phyloP scores from a whole-genome alignment of 2,329 filamentous ascomycete genomes.

The Phialemoniopsis sp. region DNA sequence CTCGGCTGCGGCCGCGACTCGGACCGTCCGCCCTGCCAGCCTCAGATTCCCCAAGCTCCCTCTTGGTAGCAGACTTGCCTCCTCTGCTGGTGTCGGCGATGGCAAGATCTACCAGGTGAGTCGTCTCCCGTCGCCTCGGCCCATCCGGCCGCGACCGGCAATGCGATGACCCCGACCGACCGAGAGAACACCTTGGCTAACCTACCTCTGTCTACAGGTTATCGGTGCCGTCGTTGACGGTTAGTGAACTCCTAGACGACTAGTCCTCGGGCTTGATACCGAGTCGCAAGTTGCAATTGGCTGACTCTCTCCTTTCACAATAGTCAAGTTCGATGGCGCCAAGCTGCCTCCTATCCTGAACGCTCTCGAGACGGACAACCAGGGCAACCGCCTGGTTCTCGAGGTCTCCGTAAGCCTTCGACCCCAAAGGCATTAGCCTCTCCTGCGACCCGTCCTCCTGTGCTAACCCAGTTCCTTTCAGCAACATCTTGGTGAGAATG shows the following conservation, averaged over 20 bases:
- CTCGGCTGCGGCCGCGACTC: conserved; percentile 52
- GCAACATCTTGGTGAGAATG: conserved; percentile 99
- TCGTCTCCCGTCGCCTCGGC: conserved; percentile 4
- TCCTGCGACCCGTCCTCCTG: conserved; percentile 1
- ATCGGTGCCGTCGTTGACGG: conserved; percentile 99
- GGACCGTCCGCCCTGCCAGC: conserved; percentile 52
- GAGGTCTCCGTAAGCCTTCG: conserved; percentile 79
- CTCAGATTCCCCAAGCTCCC: conserved; percentile 53
- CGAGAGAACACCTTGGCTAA: conserved; percentile 38
- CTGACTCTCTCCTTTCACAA: conserved; percentile 14
- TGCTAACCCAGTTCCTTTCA: conserved; percentile 40
- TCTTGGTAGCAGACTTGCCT: conserved; percentile 55
- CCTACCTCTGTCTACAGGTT: conserved; percentile 66
- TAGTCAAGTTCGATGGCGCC: conserved; percentile 95
- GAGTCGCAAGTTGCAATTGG: not conserved
- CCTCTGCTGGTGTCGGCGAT: conserved; percentile 52
- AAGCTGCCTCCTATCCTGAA: conserved; percentile 97
- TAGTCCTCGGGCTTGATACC: conserved; percentile 3
- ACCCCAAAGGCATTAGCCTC: too few species aligned
- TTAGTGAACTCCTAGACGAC: conserved; percentile 47
- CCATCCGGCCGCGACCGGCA: too few species aligned
- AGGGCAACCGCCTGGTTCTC: conserved; percentile 88
- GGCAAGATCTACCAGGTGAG: conserved; percentile 68
- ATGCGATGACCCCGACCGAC: not conserved
- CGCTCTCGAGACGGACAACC: conserved; percentile 87